Evolutionary conservation across 495 filamentous ascomycete species (phyloP), one percentile per base, ranked within the genome.

Genomic region (Amorphotheca resinae): DNA sequence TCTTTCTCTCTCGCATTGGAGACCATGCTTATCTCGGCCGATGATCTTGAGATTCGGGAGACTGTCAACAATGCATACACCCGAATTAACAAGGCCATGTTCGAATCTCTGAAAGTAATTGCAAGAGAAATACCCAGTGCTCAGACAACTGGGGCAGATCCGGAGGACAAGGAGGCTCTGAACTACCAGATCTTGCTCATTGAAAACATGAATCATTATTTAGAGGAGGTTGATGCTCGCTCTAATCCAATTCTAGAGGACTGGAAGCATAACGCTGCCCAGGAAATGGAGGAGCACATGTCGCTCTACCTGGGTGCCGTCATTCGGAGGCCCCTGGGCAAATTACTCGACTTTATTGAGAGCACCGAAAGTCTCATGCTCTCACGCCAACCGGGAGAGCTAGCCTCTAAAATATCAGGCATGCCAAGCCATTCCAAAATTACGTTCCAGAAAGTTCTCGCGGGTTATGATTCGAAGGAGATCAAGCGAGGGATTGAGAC

Each of bases 201-300:
- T 46, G 89, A 96, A 59, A 96, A 96, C 58, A 95, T 95, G 89
- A 91, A 95, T 58, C 87, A 95, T 58, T 95, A 89, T 60, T 66
- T 88, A 8, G 87, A 95, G 52, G 89, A 95, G 57, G 79, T 93
- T 8, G 82, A 91, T 49, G 67, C 79, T n/a, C 72, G 76, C 30
- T 65, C 66, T 14, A 76, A 88, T 42, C 70, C 79, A 1, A 76
- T 93, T 11, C 68, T 96, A 5, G 76, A 80, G 46, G 78, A 83
- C 46, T 95, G 87, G 84, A 75, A 72, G 52, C 73, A 77, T 38
- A 76, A 77, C 22, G 89, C 89, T 1, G 65, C 71, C 20, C 69
- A 75, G 38, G 89, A 95, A 59, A 76, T 89, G 63, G 66, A 66
- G n/a, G 88, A 94, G 57, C 88, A 95, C 58, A 74, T 93, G 79